Evolutionary conservation across 2,329 filamentous ascomycete genomes (phyloP).

Genomic region (Fusarium burgessii): DNA sequence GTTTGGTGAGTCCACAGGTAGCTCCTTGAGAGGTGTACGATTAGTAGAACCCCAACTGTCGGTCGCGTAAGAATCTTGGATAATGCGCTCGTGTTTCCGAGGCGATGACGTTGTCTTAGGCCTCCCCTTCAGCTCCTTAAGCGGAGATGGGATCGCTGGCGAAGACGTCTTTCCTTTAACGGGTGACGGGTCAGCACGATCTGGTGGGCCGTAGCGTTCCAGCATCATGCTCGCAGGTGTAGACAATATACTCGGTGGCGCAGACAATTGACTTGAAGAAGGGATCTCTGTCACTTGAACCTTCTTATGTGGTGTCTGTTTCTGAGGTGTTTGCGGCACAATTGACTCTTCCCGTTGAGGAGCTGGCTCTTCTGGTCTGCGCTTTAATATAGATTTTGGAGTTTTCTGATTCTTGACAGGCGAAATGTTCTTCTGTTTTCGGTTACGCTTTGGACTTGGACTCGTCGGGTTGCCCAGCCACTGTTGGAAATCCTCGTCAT

Average conservation of each 20-base stretch:
- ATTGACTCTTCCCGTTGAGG: constrained; percentile 49
- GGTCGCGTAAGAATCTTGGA: constrained; percentile 61
- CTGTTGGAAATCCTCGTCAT: constrained; percentile 48
- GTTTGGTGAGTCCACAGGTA: constrained; percentile 27
- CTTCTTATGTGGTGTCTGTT: constrained; percentile 55
- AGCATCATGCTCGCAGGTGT: constrained; percentile 58
- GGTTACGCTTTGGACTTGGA: constrained; percentile 42
- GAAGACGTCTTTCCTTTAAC: constrained; percentile 52
- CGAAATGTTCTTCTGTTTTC: constrained; percentile 13
- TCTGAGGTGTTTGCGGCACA: constrained; percentile 58
- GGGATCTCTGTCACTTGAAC: constrained; percentile 55
- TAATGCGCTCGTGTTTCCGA: constrained; percentile 49
- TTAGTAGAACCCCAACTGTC: constrained; percentile 48
- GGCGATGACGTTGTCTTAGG: constrained; percentile 35
- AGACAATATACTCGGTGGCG: constrained; percentile 54
- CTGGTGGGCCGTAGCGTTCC: constrained; percentile 53
- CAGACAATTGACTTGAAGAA: constrained; percentile 55
- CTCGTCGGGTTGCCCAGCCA: constrained; percentile 50
- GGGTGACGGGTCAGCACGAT: constrained; percentile 51
- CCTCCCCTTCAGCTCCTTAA: constrained; percentile 40
- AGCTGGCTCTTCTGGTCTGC: constrained; percentile 5
- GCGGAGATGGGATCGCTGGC: constrained; percentile 35
- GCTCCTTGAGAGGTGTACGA: constrained; percentile 39
- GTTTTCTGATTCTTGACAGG: constrained; percentile 29
- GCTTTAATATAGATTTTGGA: constrained; percentile 36